These are phyloP conservation scores for Scalesia atractyloides DNA, from an alignment of 129 eudicot genomes.

Conservation along the genomic window DNA sequence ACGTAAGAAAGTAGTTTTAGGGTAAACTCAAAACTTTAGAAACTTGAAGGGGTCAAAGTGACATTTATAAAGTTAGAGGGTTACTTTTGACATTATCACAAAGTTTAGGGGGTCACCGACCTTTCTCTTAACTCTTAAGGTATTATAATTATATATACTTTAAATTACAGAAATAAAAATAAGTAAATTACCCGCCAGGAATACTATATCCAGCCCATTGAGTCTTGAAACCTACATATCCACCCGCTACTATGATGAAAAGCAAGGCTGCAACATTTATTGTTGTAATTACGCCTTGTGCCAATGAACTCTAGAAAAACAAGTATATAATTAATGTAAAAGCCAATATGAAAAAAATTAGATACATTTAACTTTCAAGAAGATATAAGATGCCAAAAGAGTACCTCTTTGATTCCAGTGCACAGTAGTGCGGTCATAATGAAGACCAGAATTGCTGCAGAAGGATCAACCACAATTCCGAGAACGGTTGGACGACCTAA, in stretches of 20 bases:
- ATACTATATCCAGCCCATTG: slow-evolving; percentile 62
- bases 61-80: too few relatives aligned
- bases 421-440: slow-evolving; percentile 81
- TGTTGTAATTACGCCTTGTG: slow-evolving; percentile 64
- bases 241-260: slow-evolving; percentile 63
- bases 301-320: slow-evolving; percentile 55
- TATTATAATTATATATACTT: not conserved
- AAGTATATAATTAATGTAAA: slow-evolving; percentile 18
- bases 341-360: slow-evolving; percentile 8
- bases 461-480: slow-evolving; percentile 81
- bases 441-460: slow-evolving; percentile 86
- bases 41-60: too few relatives aligned
- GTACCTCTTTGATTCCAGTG: slow-evolving; percentile 94
- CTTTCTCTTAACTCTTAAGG: too few relatives aligned
- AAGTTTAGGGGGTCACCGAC: too few relatives aligned
- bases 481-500: slow-evolving; percentile 81
- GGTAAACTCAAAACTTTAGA: too few relatives aligned
- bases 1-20: too few relatives aligned
- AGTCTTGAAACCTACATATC: slow-evolving; percentile 55
- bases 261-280: slow-evolving; percentile 53
- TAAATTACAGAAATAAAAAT: not conserved
- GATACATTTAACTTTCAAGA: not conserved
- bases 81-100: too few relatives aligned
- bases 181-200: slow-evolving; percentile 51
- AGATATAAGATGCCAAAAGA: not conserved